Evolutionary conservation across 2,329 filamentous ascomycete genomes (phyloP), one percentile per base, ranked within the genome.

Genomic region (Alternaria solani): DNA sequence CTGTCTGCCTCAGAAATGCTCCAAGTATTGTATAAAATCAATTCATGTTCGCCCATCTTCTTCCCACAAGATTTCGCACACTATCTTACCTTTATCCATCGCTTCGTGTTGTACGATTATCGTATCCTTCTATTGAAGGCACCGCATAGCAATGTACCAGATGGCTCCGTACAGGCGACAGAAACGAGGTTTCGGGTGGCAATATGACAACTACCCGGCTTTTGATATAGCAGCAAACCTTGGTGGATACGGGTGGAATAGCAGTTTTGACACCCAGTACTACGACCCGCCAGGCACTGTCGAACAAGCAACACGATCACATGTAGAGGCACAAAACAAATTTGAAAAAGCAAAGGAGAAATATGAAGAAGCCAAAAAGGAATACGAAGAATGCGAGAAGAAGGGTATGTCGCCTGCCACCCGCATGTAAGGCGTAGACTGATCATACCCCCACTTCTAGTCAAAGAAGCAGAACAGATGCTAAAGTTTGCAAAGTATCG

Each of bases 241-340:
- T 26, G 46, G 39, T 1, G 23, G 48, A 20, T 49, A 39, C n/a
- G 14, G 9, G 9, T 51, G 52, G 52, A 41, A 41, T 20, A 14
- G 5, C 6, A 16, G 25, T 12, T 56, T 34, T 54, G 47, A 51
- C 2, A 26, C 39, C 18, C 41, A 41, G 7, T 30, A 44, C 20
- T 25, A 43, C 7, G 44, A 59, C 8, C 20, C 28, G 12, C 38
- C 46, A 3, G 49, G 32, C 25, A 56, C 34, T 16, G 49, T 70
- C n/a, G 66, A 70, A 44, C 51, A 61, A 38, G 67, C 64, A 3
- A 70, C 66, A 38, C 57, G 67, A 39, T 52, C 46, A 20, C 66
- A 68, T 30, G 55, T 65, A 16, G 57, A 62, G 30, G 66, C 65
- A 7, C 47, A 58, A 28, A 60, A 43, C 12, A 57, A 67, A 18